These are phyloP conservation scores for Thalassiosira mediterranea DNA, from an alignment of 352 stramenopile species.

Conservation along the genomic window DNA sequence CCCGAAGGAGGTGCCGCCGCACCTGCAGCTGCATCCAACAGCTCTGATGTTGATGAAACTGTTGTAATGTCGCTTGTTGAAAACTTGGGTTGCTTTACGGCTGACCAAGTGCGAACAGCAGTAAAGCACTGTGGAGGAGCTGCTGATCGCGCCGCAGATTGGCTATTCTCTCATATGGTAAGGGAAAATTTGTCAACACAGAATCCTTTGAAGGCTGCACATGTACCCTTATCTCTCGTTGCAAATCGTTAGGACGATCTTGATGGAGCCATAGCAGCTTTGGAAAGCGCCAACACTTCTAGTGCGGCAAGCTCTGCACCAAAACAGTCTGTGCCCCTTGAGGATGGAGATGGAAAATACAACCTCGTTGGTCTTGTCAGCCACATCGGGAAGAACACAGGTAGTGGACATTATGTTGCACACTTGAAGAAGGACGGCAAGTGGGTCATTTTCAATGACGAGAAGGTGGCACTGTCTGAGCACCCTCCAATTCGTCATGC, in stretches of 20 bases:
- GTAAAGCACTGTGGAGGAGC: conserved; percentile 91
- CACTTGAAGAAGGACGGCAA: conserved; percentile 95
- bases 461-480: conserved; percentile 96
- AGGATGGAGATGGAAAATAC: conserved; percentile 88
- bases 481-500: conserved; percentile 92
- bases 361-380: conserved; percentile 96
- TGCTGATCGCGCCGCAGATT: conserved; percentile 94
- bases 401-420: conserved; percentile 97
- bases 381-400: conserved; percentile 98
- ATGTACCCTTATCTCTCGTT: conserved; percentile 12
- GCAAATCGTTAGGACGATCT: conserved; percentile 84
- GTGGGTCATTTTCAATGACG: conserved; percentile 99
- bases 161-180: conserved; percentile 96
- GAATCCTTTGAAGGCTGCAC: too few relatives aligned
- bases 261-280: conserved; percentile 89
- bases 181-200: conserved; percentile 34
- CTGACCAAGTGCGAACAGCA: conserved; percentile 90
- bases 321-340: conserved; percentile 45
- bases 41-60: conserved; percentile 61
- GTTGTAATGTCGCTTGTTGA: conserved; percentile 76
- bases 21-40: conserved; percentile 10
- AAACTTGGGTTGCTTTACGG: conserved; percentile 87
- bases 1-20: conserved; percentile 37
- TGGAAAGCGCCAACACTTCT: conserved; percentile 71
- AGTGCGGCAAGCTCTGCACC: conserved; percentile 32